Percentiles rank a stretch among this genome's conserved stretches.
Conservation (phyloP, 2,329 filamentous ascomycete genomes). For the Rhinocladiella similis region DNA sequence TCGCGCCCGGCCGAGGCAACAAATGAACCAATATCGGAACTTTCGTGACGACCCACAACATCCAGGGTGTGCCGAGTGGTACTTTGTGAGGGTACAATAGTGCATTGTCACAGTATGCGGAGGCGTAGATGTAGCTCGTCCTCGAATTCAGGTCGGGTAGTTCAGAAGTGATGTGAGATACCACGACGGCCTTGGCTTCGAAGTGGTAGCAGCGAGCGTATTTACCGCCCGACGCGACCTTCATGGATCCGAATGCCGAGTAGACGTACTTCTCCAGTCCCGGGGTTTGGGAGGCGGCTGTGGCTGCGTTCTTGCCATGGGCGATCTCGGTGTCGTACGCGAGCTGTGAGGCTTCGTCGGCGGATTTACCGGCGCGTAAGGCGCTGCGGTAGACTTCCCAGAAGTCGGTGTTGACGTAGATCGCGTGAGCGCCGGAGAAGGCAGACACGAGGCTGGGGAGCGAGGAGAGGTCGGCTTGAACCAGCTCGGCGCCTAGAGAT, state of each 20-base stretch:
- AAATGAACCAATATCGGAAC: slow-evolving; percentile 10
- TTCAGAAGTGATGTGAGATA: slow-evolving; percentile 1
- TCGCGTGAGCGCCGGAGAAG: slow-evolving; percentile 4
- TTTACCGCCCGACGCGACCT: slow-evolving; percentile 10
- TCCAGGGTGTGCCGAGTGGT: slow-evolving; percentile 7
- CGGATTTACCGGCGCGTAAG: neutral
- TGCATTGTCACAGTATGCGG: slow-evolving; percentile 9
- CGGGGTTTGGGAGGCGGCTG: slow-evolving; percentile 2
- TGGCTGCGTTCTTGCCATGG: slow-evolving; percentile 10
- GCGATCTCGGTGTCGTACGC: slow-evolving; percentile 11
- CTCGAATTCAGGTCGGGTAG: slow-evolving; percentile 4
- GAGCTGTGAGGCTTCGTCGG: slow-evolving; percentile 4
- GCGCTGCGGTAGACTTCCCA: slow-evolving; percentile 9
- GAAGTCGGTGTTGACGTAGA: slow-evolving; percentile 13
- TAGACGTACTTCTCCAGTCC: slow-evolving; percentile 11
- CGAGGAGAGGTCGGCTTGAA: slow-evolving; percentile 13
- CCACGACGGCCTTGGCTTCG: slow-evolving; percentile 10
- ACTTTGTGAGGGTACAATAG: slow-evolving; percentile 10
- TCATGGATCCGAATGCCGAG: slow-evolving; percentile 15
- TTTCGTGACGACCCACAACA: slow-evolving; percentile 9
- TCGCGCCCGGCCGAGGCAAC: neutral
- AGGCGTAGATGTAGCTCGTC: slow-evolving; percentile 6
- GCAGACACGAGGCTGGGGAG: slow-evolving; percentile 1
- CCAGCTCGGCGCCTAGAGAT: slow-evolving; percentile 7
- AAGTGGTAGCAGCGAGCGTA: slow-evolving; percentile 11